These are phyloP conservation scores for Corynascus novoguineensis DNA, from an alignment of 495 filamentous ascomycete genomes.

Conservation along the genomic window DNA sequence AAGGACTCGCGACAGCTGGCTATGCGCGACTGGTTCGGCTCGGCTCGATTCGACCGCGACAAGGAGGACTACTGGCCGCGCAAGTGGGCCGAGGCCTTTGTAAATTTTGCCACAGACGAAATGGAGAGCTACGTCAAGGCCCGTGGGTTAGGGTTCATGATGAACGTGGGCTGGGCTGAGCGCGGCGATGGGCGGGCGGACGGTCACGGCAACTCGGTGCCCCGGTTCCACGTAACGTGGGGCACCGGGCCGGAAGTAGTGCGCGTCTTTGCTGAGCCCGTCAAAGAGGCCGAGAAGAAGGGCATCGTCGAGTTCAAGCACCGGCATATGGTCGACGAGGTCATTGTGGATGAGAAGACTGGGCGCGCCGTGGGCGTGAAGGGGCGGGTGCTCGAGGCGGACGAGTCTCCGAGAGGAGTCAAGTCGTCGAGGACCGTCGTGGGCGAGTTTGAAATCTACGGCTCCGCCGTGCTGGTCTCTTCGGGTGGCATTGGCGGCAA, in stretches of 20 bases:
- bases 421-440: conserved; percentile 37
- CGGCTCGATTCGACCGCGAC: conserved; percentile 45
- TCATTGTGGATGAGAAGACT: conserved; percentile 40
- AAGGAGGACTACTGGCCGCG: conserved; percentile 47
- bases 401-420: conserved; percentile 38
- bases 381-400: conserved; percentile 42
- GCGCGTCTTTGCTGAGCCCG: conserved; percentile 45
- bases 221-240: conserved; percentile 49
- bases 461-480: conserved; percentile 41
- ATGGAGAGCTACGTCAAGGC: conserved; percentile 47
- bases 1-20: conserved; percentile 44
- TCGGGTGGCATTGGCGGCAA: conserved; percentile 49
- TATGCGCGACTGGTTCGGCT: conserved; percentile 46
- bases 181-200: conserved; percentile 43
- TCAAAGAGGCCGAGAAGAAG: conserved; percentile 38
- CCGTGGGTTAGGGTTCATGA: conserved; percentile 39
- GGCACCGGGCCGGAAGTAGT: conserved; percentile 50
- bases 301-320: conserved; percentile 46
- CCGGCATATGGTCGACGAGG: conserved; percentile 44
- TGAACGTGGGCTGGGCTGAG: conserved; percentile 49
- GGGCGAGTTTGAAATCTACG: conserved; percentile 41
- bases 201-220: conserved; percentile 49
- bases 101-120: conserved; percentile 45
- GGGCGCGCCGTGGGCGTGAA: conserved; percentile 44
- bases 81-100: conserved; percentile 50